A percentile compares a stretch with the other conserved stretches of the same genome.
These are phyloP conservation scores for Agrocybe chaxingu DNA, from an alignment of 768 basidiomycete species.

Conservation along the genomic window DNA sequence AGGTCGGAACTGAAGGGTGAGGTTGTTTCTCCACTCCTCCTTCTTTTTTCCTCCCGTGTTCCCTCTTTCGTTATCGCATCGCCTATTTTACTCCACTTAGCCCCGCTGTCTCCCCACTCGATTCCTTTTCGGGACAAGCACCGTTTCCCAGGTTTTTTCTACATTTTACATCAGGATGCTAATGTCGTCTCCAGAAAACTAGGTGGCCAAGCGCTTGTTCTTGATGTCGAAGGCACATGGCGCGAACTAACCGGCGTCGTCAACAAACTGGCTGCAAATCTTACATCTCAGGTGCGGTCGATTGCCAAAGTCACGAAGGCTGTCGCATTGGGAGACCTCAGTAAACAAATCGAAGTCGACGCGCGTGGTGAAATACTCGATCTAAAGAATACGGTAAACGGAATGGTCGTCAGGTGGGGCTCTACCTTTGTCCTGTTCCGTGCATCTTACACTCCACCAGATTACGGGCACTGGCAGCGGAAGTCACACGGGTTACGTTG, in stretches of 20 bases:
- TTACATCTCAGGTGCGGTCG: constrained; percentile 76
- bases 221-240: constrained; percentile 92
- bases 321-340: constrained; percentile 86
- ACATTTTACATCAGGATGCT: background rate
- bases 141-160: background rate
- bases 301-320: constrained; percentile 94
- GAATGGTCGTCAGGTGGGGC: constrained; percentile 48
- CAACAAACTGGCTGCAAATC: constrained; percentile 77
- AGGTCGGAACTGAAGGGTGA: constrained; percentile 80
- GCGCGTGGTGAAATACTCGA: constrained; percentile 88
- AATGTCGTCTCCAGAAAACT: constrained; percentile 55
- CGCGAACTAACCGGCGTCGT: constrained; percentile 79
- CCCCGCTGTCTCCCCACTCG: background rate
- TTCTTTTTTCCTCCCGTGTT: background rate
- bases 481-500: constrained; percentile 80
- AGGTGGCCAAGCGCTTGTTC: constrained; percentile 81
- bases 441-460: constrained; percentile 15
- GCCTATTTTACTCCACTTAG: constrained; percentile 1
- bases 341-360: constrained; percentile 90
- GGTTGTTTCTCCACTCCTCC: constrained; percentile 9
- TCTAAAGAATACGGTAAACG: constrained; percentile 64
- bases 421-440: constrained; percentile 15
- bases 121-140: background rate
- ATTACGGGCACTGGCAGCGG: constrained; percentile 66
- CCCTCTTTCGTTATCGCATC: background rate